A percentile compares a stretch with the other conserved stretches of the same genome.
Conservation (phyloP, 1,284 basidiomycete genomes). For the Neolentinus lepideus region DNA sequence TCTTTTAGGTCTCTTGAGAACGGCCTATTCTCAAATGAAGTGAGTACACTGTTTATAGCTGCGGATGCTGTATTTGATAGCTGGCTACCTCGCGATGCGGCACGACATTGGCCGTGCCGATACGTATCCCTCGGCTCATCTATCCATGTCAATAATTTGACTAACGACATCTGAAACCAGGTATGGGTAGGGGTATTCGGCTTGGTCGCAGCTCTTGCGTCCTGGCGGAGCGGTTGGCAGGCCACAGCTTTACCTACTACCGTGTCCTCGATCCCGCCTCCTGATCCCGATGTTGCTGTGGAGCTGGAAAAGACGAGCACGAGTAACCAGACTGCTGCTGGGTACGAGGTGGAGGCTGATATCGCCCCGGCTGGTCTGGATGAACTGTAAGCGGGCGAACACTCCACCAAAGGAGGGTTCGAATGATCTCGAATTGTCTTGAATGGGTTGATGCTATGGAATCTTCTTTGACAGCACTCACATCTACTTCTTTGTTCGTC, state of each 20-base stretch:
- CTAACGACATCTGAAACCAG: slow-evolving; percentile 26
- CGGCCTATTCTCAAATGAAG: slow-evolving; percentile 60
- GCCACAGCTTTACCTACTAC: slow-evolving; percentile 46
- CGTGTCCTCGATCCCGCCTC: slow-evolving; percentile 2
- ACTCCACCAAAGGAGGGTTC: no score
- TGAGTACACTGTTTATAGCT: slow-evolving; percentile 21
- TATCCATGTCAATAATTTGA: slow-evolving; percentile 2
- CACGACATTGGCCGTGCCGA: no score
- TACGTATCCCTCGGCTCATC: no score
- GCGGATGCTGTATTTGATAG: no score
- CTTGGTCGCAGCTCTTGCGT: slow-evolving; percentile 52
- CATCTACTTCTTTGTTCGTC: no score
- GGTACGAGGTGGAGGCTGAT: neutral
- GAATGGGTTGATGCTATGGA: neutral
- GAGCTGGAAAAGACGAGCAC: neutral
- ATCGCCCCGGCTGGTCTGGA: neutral
- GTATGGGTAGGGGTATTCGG: slow-evolving; percentile 57
- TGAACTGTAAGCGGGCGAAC: neutral
- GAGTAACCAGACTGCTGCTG: neutral
- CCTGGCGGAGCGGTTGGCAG: slow-evolving; percentile 70
- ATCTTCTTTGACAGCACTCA: no score
- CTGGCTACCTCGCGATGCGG: no score
- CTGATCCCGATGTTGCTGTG: neutral
- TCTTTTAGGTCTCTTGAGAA: slow-evolving; percentile 57
- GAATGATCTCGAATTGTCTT: neutral